Evolutionary conservation across 2,329 filamentous ascomycete species (phyloP).

Genomic region (Sporothrix phasma): DNA sequence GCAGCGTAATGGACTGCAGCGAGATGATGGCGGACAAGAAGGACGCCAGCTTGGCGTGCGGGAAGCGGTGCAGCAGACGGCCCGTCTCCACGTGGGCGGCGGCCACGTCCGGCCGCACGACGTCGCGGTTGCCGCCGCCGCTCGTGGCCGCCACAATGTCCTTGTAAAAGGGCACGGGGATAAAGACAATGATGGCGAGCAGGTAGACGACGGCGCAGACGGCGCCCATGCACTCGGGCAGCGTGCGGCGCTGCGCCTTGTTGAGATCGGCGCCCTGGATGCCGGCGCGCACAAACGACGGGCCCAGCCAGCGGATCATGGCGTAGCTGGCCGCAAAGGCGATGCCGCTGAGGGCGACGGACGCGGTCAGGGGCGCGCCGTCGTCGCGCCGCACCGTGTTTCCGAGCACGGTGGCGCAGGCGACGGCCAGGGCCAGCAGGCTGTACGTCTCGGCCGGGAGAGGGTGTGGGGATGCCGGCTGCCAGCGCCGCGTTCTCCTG

Average conservation of each 20-base stretch:
- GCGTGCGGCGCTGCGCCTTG: constrained; percentile 57
- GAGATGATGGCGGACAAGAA: constrained; percentile 92
- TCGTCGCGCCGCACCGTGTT: constrained; percentile 80
- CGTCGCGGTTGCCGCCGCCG: constrained; percentile 83
- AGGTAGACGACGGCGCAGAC: constrained; percentile 90
- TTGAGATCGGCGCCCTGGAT: constrained; percentile 84
- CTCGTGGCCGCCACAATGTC: constrained; percentile 93
- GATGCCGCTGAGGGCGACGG: constrained; percentile 73
- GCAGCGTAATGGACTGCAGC: constrained; percentile 78
- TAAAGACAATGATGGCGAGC: constrained; percentile 78
- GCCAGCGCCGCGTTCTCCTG: constrained; percentile 12
- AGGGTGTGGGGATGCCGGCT: constrained; percentile 27
- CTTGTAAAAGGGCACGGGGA: constrained; percentile 96
- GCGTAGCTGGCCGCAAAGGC: constrained; percentile 75
- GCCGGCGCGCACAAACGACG: constrained; percentile 77
- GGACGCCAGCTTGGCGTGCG: constrained; percentile 91
- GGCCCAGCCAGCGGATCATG: constrained; percentile 87
- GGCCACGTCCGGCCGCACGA: constrained; percentile 66
- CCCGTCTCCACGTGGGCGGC: constrained; percentile 67
- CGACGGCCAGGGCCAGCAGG: constrained; percentile 54
- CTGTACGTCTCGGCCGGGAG: constrained; percentile 42
- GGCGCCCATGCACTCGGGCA: constrained; percentile 94
- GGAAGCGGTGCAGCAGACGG: constrained; percentile 80
- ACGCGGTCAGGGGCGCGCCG: constrained; percentile 81
- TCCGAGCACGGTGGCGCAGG: constrained; percentile 61